Evolutionary conservation across 1,284 basidiomycete genomes (phyloP), one percentile per base, ranked within the genome.

Genomic region (Leccinum proliferum): DNA sequence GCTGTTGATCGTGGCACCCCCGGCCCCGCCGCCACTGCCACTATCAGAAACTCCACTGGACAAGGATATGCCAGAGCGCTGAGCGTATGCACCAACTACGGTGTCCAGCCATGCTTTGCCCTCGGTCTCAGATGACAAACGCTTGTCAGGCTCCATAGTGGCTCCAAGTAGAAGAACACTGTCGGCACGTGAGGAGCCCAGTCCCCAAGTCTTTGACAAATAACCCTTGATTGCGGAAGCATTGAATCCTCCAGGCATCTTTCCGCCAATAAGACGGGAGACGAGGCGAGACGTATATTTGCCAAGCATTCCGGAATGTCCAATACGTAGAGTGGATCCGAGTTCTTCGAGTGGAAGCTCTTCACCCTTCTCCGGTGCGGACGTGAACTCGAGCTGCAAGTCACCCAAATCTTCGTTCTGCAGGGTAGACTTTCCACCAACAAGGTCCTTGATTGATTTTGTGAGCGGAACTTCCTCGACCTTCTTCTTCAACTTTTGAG

Each of bases 191-290:
- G 85, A 83, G 9, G 96, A 80, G 32, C 97, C 97, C 18, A 99
- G 81, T 65, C 96, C 96, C 96, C 95, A 98, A 41, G 85, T 84
- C 81, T 97, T 98, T 57, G 87, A 85, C 55, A 98, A 83, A 74
- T 98, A 85, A 5, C 85, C 78, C 78, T 97, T 96, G 76, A 96
- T 93, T n/a, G 93, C 85, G 4, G 96, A 93, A 32, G 92, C 82
- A 75, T 98, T 98, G 86, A 99, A 99, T 35, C 96, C 96, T 78
- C 97, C 96, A 48, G 97, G 97, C 91, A 99, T 96, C 80, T 99
- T 99, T 64, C 89, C 88, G 62, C 94, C 93, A 62, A 98, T 83
- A 73, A 98, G 84, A 64, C 97, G 92, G 60, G 95, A 95, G 61
- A 98, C 83, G 57, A 99, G 83, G 37, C 94, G 90, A 63, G 87